phyloP scores from a whole-genome alignment of 306 rosid genomes.

The Ammopiptanthus mongolicus region DNA sequence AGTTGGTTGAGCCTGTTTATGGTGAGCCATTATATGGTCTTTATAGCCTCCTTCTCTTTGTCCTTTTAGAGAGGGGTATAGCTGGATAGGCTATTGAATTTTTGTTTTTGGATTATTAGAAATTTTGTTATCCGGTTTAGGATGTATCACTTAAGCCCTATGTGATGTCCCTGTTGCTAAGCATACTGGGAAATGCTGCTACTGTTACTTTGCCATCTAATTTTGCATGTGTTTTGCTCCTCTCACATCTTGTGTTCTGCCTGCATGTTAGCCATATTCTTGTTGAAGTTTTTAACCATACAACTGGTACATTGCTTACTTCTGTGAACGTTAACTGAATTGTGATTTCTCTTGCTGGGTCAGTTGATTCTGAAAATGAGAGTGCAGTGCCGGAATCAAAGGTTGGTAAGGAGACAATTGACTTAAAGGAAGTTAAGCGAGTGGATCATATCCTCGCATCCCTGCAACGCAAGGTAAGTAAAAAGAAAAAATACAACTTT shows the following conservation, averaged over 20 bases:
- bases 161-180: not conserved
- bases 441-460: slow-evolving; percentile 84
- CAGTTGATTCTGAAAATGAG: slow-evolving; percentile 79
- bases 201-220: not conserved
- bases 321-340: slow-evolving; percentile 13
- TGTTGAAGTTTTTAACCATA: slow-evolving; percentile 16
- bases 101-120: not conserved
- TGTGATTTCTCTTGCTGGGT: slow-evolving; percentile 33
- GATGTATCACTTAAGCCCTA: not conserved
- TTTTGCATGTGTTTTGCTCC: not conserved
- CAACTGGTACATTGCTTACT: not conserved
- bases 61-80: not conserved
- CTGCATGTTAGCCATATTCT: not conserved
- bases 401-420: slow-evolving; percentile 60
- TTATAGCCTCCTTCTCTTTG: not conserved
- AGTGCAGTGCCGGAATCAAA: slow-evolving; percentile 44
- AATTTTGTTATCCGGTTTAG: not conserved
- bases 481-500: not conserved
- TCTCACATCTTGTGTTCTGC: not conserved
- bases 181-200: not conserved
- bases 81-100: not conserved
- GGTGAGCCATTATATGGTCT: not conserved
- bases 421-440: slow-evolving; percentile 68
- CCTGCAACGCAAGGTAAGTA: slow-evolving; percentile 66
- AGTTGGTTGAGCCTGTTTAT: not conserved